Percentiles rank a stretch among this genome's conserved stretches.
Conservation (phyloP, 176 grass and related monocot species). For the Hyparrhenia diplandra region DNA sequence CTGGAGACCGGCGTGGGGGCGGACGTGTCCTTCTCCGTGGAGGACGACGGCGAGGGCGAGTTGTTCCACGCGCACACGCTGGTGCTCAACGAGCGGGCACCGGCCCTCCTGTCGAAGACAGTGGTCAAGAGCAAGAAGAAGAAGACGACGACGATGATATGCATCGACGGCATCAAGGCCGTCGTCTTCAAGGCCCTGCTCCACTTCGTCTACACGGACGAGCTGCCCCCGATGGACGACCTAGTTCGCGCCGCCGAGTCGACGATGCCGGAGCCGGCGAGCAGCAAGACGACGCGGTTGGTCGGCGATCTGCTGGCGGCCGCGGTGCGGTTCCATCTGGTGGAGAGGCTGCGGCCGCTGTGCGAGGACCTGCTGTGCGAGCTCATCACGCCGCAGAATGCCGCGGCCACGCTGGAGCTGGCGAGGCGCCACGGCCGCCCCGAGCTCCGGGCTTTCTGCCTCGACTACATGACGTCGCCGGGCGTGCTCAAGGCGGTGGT, state of each 20-base stretch:
- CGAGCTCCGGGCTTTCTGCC: not conserved
- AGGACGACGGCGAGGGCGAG: not conserved
- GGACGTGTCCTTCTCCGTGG: not conserved
- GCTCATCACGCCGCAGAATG: not conserved
- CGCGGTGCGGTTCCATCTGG: not conserved
- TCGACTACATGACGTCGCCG: not conserved
- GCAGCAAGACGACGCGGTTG: not conserved
- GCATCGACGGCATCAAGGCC: not conserved
- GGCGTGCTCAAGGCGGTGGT: not conserved
- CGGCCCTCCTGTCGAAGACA: not conserved
- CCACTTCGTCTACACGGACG: constrained; percentile 12
- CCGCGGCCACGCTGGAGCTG: not conserved
- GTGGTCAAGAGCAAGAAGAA: not conserved
- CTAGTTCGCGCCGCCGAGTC: not conserved
- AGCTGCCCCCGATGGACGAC: not conserved
- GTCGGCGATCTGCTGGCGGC: not conserved
- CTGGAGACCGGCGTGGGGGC: not conserved
- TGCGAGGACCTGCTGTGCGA: constrained; percentile 17
- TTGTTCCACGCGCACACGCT: constrained; percentile 4
- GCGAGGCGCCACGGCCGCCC: not conserved
- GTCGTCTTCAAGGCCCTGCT: not conserved
- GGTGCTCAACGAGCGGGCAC: not conserved
- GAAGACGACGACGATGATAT: not conserved
- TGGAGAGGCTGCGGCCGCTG: not conserved
- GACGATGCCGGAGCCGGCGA: too few relatives aligned